Conservation (phyloP, 306 rosid species). For the Biancaea sappan region DNA sequence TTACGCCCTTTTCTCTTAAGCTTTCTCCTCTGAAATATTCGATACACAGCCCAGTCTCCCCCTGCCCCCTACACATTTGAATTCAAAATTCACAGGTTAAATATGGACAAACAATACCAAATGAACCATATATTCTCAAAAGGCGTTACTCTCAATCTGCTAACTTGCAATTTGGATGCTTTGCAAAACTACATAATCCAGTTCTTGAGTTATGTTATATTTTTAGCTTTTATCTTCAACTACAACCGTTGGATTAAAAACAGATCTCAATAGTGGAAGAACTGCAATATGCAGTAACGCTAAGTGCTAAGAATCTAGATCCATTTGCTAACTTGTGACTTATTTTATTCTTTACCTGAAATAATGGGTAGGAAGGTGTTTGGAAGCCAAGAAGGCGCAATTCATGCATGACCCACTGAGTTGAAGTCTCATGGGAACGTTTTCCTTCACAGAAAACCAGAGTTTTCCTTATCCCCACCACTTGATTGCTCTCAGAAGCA, state of each 20-base stretch:
- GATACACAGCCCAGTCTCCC: constrained; percentile 48
- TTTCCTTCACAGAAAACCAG: constrained; percentile 42
- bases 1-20: constrained; percentile 12
- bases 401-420: constrained; percentile 69
- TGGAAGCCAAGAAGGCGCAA: constrained; percentile 34
- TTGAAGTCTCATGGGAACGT: background rate
- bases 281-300: too few species aligned
- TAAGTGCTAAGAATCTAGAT: too few species aligned
- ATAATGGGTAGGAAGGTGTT: background rate
- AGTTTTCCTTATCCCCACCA: constrained; percentile 48
- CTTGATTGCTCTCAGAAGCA: constrained; percentile 9
- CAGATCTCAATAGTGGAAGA: too few species aligned
- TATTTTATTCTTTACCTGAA: constrained; percentile 45
- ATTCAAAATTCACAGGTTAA: background rate
- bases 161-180: background rate
- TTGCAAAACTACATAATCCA: too few species aligned
- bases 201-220: too few species aligned
- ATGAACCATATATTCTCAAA: background rate
- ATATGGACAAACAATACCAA: background rate
- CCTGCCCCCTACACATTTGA: constrained; percentile 37
- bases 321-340: too few species aligned
- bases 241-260: too few species aligned
- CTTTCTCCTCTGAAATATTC: constrained; percentile 44
- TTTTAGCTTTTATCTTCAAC: too few species aligned
- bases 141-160: background rate